These are phyloP conservation scores for Candida piceae DNA, from an alignment of 805 yeast species.

Conservation along the genomic window DNA sequence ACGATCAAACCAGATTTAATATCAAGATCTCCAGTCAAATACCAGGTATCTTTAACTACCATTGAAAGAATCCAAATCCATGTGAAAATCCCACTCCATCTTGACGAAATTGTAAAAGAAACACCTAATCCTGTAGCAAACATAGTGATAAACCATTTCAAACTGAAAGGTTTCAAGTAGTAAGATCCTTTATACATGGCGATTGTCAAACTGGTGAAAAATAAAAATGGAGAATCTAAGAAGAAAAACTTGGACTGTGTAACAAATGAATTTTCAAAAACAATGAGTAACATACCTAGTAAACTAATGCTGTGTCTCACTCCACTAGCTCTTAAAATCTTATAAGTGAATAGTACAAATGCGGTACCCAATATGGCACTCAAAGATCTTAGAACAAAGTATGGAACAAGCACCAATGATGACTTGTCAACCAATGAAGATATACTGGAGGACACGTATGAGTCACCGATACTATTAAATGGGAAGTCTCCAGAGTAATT, in stretches of 20 bases:
- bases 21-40: conserved; percentile 59
- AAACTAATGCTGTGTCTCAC: conserved; percentile 47
- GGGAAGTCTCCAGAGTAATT: conserved; percentile 60
- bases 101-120: conserved; percentile 57
- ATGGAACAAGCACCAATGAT: conserved; percentile 34
- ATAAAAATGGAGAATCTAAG: conserved; percentile 40
- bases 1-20: conserved; percentile 35
- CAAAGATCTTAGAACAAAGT: conserved; percentile 50
- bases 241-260: conserved; percentile 55
- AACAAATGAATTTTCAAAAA: conserved; percentile 61
- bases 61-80: conserved; percentile 54
- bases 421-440: background rate
- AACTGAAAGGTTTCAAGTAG: conserved; percentile 37
- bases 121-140: conserved; percentile 42
- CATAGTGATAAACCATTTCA: conserved; percentile 50
- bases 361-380: conserved; percentile 52
- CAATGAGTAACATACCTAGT: conserved; percentile 45
- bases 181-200: conserved; percentile 18
- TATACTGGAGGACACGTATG: conserved; percentile 2
- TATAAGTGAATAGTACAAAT: conserved; percentile 47
- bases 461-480: conserved; percentile 49
- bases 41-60: conserved; percentile 54
- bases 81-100: conserved; percentile 69
- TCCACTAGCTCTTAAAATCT: conserved; percentile 50
- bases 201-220: conserved; percentile 43